These are phyloP conservation scores for Boletus reticuloceps DNA, from an alignment of 768 basidiomycete species.

Conservation along the genomic window DNA sequence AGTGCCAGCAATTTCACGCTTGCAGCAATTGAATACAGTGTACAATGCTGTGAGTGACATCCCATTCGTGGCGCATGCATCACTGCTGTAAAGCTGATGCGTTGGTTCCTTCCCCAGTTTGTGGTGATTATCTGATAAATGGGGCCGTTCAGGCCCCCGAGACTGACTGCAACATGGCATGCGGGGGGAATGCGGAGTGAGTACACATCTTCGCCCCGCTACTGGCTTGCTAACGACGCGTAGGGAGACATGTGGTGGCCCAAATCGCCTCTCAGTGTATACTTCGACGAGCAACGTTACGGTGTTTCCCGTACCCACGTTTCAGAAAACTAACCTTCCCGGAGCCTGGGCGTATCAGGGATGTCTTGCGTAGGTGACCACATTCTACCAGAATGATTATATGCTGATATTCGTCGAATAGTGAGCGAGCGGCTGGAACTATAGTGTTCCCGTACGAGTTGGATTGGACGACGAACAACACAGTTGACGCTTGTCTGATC, in stretches of 20 bases:
- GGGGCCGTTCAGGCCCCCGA: conserved; percentile 53
- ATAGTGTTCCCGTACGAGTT: conserved; percentile 62
- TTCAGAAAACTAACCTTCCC: too few species aligned
- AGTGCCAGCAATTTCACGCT: conserved; percentile 52
- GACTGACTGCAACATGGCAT: conserved; percentile 67
- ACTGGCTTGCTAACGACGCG: background rate
- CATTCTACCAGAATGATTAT: background rate
- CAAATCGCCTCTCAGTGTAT: conserved; percentile 68
- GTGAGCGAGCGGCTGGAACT: conserved; percentile 42
- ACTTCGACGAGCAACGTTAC: conserved; percentile 48
- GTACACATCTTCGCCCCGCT: conserved; percentile 14
- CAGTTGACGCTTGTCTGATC: conserved; percentile 59
- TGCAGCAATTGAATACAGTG: conserved; percentile 67
- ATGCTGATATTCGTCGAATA: conserved; percentile 19
- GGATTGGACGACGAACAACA: conserved; percentile 58
- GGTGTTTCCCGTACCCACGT: background rate
- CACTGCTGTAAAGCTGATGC: conserved; percentile 4
- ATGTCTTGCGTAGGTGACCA: conserved; percentile 54
- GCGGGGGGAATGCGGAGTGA: conserved; percentile 65
- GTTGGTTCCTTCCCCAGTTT: conserved; percentile 45
- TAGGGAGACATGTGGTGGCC: conserved; percentile 70
- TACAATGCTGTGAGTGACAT: conserved; percentile 45
- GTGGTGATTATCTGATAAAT: conserved; percentile 62
- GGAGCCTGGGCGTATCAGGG: conserved; percentile 45
- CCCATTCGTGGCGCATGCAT: background rate